These are phyloP conservation scores for Calocybe gangraenosa DNA, from an alignment of 768 basidiomycete species.

Conservation along the genomic window DNA sequence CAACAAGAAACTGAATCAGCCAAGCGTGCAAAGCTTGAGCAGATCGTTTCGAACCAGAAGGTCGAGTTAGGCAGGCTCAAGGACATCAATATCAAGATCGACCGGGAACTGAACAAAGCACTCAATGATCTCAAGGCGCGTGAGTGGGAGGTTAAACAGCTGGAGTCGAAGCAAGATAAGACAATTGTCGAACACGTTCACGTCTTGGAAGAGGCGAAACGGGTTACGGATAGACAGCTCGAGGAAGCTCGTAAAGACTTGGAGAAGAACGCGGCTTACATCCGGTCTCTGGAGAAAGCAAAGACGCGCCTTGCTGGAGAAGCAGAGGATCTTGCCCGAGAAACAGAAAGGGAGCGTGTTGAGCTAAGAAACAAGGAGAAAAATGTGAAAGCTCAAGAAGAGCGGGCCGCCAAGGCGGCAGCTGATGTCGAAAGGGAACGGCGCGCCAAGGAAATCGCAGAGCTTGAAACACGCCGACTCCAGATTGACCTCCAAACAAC, in stretches of 20 bases:
- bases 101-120: conserved; percentile 77
- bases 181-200: conserved; percentile 99
- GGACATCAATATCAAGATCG: conserved; percentile 66
- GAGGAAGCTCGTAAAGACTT: conserved; percentile 77
- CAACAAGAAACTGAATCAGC: conserved; percentile 72
- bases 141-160: conserved; percentile 83
- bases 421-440: conserved; percentile 66
- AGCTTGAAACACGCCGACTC: conserved; percentile 54
- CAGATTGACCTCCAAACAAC: conserved; percentile 57
- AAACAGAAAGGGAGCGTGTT: conserved; percentile 66
- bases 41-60: conserved; percentile 55
- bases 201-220: conserved; percentile 93
- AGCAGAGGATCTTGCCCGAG: conserved; percentile 75
- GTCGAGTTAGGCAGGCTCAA: conserved; percentile 65
- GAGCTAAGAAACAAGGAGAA: conserved; percentile 70
- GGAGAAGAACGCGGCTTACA: conserved; percentile 66
- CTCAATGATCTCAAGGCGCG: conserved; percentile 75
- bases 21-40: conserved; percentile 75
- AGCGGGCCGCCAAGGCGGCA: conserved; percentile 50
- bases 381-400: conserved; percentile 56
- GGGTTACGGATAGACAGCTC: conserved; percentile 88
- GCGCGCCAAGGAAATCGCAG: conserved; percentile 59
- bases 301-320: conserved; percentile 72
- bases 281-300: conserved; percentile 84
- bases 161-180: conserved; percentile 88